Conservation (phyloP, 2,329 filamentous ascomycete species). For the Curvularia lunata region DNA sequence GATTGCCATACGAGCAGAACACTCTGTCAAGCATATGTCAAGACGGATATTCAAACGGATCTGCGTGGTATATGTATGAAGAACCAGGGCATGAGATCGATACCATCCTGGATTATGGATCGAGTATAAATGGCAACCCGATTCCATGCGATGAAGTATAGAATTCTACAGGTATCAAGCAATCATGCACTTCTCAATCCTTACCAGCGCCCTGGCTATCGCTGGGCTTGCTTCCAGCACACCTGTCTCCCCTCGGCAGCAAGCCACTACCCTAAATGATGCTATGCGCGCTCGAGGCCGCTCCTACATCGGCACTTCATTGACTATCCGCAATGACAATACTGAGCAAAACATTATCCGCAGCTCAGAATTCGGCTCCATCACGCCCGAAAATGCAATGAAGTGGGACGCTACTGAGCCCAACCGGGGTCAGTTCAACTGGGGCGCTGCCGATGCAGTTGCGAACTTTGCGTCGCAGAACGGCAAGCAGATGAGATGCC, state of each 20-base stretch:
- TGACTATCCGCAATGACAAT: constrained; percentile 46
- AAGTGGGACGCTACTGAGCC: constrained; percentile 50
- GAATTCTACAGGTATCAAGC: background rate
- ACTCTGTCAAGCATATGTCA: background rate
- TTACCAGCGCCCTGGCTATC: constrained; percentile 32
- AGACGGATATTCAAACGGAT: background rate
- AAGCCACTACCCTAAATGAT: constrained; percentile 28
- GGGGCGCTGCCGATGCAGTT: constrained; percentile 40
- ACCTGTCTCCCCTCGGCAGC: constrained; percentile 25
- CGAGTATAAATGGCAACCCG: background rate
- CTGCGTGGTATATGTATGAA: background rate
- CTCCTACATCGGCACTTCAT: constrained; percentile 46
- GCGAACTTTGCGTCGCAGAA: constrained; percentile 47
- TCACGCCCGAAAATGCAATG: constrained; percentile 47
- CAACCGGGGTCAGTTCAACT: constrained; percentile 44
- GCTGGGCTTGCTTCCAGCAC: constrained; percentile 20
- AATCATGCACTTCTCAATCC: constrained; percentile 27
- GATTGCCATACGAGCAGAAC: background rate
- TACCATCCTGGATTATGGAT: background rate
- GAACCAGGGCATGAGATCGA: background rate
- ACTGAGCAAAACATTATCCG: constrained; percentile 31
- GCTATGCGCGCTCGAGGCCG: constrained; percentile 35
- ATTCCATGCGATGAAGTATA: background rate
- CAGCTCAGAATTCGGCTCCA: constrained; percentile 39
- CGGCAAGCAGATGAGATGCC: constrained; percentile 41